Base-by-base conservation (phyloP, 352 stramenopile genomes). In the Phytophthora foliorum region DNA sequence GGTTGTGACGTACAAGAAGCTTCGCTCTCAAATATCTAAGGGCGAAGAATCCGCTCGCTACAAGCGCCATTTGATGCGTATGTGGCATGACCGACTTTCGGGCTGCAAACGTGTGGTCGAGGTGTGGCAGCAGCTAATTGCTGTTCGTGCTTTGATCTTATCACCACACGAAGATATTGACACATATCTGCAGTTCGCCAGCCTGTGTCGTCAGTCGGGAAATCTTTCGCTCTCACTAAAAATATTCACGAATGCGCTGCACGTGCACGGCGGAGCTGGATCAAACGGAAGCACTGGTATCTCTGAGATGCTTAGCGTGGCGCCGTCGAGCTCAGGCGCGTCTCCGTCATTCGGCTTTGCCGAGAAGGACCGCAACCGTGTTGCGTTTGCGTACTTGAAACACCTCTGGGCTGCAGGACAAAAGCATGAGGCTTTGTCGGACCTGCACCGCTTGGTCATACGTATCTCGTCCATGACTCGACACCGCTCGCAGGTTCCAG, bases 361-460 rank as follows among this genome's bases (percentile, higher is more conserved):
- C 2, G 86, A 94, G 41, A 95, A 97, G 27, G 94, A 99, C 60
- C 93, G 98, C 49, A 89, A 93, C 21, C 85, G 97, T 14, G 97
- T 95, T 11, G 81, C 95, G 34, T 99, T 98, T 75, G 97, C 96
- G 32, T 98, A 97, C 74, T 71, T 98, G 27, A 99, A 99, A 73
- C 96, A 99, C 58, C 71, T 98, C 6, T 99, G 96, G 96, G 84
- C 90, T 22, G 92, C 94, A 27, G 93, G 84, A 42, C 77, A 98
- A 24, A 93, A 93, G 67, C 75, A 89, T 41, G 91, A 98, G 77
- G 95, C 96, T 9, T 83, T 98, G 10, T 68, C 80, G 13, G 83
- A 98, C 34, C 74, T 99, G 24, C 84, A 84, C 25, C 72, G 86
- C 27, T 80, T 98, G n/a, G 91, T 94, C 13, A 70, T 77, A 51